phyloP scores from a whole-genome alignment of 1,139 yeast species.

The Pichiaceae sp. region DNA sequence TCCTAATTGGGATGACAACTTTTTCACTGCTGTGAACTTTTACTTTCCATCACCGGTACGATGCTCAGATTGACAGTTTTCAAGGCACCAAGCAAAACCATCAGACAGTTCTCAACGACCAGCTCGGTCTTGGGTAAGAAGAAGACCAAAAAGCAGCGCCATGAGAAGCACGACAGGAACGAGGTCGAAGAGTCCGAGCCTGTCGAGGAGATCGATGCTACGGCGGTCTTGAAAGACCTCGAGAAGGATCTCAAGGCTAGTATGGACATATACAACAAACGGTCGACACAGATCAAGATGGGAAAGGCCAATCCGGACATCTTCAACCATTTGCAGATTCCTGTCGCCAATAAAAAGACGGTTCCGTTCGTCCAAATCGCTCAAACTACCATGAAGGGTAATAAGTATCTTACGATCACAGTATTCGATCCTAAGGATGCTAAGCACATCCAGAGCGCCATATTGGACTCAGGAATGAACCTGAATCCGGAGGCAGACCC shows the following conservation, averaged over 20 bases:
- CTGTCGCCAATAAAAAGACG: slow-evolving; percentile 35
- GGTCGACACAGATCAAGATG: slow-evolving; percentile 51
- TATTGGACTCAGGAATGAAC: slow-evolving; percentile 60
- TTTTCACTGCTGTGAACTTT: no score
- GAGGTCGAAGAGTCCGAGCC: slow-evolving; percentile 17
- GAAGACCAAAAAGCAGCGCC: slow-evolving; percentile 6
- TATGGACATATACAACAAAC: slow-evolving; percentile 45
- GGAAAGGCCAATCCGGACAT: slow-evolving; percentile 62
- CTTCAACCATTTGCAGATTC: slow-evolving; percentile 52
- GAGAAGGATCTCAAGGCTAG: slow-evolving; percentile 40
- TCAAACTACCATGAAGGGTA: slow-evolving; percentile 66
- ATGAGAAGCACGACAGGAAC: slow-evolving; percentile 5
- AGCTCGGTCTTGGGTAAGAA: slow-evolving; percentile 7
- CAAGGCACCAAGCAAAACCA: neutral
- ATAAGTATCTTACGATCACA: slow-evolving; percentile 48
- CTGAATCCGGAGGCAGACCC: slow-evolving; percentile 75
- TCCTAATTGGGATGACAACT: no score
- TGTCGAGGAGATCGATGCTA: slow-evolving; percentile 27
- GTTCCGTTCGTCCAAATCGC: slow-evolving; percentile 57
- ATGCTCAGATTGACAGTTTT: neutral
- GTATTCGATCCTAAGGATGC: slow-evolving; percentile 75
- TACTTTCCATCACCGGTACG: neutral
- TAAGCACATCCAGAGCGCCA: slow-evolving; percentile 60
- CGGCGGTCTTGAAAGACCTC: slow-evolving; percentile 29
- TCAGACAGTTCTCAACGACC: slow-evolving; percentile 5